These are phyloP conservation scores for Trapa incisa DNA, from an alignment of 345 rosid genomes.

Conservation along the genomic window DNA sequence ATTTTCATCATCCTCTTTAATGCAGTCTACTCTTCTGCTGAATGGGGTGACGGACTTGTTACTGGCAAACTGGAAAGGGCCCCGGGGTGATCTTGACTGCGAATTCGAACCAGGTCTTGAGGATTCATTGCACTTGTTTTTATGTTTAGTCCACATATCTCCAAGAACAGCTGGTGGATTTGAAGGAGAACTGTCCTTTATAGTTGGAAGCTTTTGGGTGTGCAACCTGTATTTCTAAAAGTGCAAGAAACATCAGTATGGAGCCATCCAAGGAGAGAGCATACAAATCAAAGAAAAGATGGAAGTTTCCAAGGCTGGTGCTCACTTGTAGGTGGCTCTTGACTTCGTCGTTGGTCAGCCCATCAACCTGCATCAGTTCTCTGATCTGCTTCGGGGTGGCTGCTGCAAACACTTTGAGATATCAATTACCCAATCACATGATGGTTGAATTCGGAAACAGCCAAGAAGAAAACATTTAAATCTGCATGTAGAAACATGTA, in stretches of 20 bases:
- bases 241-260: background rate
- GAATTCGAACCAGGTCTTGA: conserved; percentile 34
- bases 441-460: background rate
- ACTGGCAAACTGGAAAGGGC: conserved; percentile 61
- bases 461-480: too few relatives aligned
- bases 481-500: too few relatives aligned
- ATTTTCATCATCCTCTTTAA: conserved; percentile 71
- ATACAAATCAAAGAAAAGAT: background rate
- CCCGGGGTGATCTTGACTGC: conserved; percentile 68
- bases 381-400: conserved; percentile 97
- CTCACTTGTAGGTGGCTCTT: conserved; percentile 94
- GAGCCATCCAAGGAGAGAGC: background rate
- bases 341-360: conserved; percentile 94
- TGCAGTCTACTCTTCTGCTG: conserved; percentile 39
- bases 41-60: conserved; percentile 40
- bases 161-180: conserved; percentile 44
- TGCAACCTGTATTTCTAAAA: conserved; percentile 81
- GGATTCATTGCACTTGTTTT: conserved; percentile 39
- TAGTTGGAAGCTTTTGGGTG: conserved; percentile 31
- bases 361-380: conserved; percentile 90
- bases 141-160: conserved; percentile 35
- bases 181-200: conserved; percentile 20
- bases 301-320: background rate
- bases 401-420: conserved; percentile 28
- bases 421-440: background rate